Percentiles rank a stretch among this genome's conserved stretches.
phyloP scores from a whole-genome alignment of 139 green algal genomes.

The Chlamydomonas incerta region DNA sequence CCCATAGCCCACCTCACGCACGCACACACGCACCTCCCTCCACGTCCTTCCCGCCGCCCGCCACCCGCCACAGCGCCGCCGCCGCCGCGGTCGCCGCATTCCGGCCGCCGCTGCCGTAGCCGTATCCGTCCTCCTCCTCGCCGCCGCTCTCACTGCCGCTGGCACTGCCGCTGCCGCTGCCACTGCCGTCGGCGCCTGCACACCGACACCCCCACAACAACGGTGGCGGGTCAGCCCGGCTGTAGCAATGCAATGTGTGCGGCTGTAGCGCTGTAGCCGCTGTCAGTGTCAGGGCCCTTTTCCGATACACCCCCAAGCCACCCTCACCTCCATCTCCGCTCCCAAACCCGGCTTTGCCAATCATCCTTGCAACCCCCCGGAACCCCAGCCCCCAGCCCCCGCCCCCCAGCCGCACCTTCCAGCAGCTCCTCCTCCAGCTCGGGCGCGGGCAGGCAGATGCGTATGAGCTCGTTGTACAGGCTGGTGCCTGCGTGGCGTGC shows the following conservation, averaged over 20 bases:
- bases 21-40: constrained; percentile 4
- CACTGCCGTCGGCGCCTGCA: too few species aligned
- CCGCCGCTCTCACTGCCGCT: not conserved
- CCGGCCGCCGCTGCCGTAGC: not conserved
- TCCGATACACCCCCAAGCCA: too few species aligned
- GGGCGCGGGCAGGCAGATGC: constrained; percentile 63
- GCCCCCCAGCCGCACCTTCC: not conserved
- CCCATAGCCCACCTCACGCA: too few species aligned
- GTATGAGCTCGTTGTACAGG: constrained; percentile 88
- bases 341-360: not conserved
- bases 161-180: too few species aligned
- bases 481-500: constrained; percentile 62
- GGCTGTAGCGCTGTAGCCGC: too few species aligned
- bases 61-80: too few species aligned
- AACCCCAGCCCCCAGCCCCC: too few species aligned
- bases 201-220: too few species aligned
- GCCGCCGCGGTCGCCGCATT: not conserved
- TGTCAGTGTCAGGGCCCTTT: too few species aligned
- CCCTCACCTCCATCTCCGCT: not conserved
- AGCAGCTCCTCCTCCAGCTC: not conserved
- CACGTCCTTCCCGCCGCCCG: not conserved
- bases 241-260: too few species aligned
- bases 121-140: not conserved
- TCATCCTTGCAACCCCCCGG: not conserved
- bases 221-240: too few species aligned